These are phyloP conservation scores for Plantago coronopus DNA, from an alignment of 305 asterid species.

Conservation along the genomic window DNA sequence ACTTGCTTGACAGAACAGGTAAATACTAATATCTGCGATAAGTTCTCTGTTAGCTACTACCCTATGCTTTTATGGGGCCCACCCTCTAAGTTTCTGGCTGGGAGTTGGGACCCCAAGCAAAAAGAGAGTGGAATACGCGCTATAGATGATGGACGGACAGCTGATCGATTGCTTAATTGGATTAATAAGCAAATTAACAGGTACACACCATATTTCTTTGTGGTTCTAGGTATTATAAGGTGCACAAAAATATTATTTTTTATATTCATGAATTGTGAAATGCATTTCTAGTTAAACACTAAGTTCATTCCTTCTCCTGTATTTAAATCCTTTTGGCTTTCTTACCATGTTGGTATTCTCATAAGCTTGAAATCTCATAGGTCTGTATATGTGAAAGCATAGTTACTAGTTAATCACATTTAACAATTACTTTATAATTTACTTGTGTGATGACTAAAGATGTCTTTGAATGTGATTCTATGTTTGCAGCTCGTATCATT, in stretches of 20 bases:
- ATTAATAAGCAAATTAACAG: constrained; percentile 66
- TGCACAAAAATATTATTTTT: background rate
- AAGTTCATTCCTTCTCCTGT: too few species aligned
- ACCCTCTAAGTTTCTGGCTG: constrained; percentile 64
- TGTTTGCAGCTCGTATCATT: constrained; percentile 50
- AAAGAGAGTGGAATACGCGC: constrained; percentile 50
- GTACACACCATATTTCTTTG: constrained; percentile 29
- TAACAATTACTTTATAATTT: too few species aligned
- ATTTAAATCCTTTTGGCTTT: too few species aligned
- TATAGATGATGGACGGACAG: constrained; percentile 54
- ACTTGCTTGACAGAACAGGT: constrained; percentile 81
- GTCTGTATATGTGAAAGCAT: too few species aligned
- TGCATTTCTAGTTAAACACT: too few species aligned
- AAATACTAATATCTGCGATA: constrained; percentile 69
- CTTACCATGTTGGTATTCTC: too few species aligned
- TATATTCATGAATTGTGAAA: too few species aligned
- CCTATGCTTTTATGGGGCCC: constrained; percentile 82
- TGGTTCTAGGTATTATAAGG: constrained; percentile 17
- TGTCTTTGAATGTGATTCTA: background rate
- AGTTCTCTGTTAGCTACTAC: constrained; percentile 62
- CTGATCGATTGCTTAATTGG: constrained; percentile 68
- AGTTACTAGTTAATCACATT: too few species aligned
- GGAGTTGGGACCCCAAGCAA: constrained; percentile 59
- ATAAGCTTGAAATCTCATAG: too few species aligned
- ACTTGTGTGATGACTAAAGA: background rate